Conservation (phyloP, 768 basidiomycete genomes). For the Pleurotus giganteus region DNA sequence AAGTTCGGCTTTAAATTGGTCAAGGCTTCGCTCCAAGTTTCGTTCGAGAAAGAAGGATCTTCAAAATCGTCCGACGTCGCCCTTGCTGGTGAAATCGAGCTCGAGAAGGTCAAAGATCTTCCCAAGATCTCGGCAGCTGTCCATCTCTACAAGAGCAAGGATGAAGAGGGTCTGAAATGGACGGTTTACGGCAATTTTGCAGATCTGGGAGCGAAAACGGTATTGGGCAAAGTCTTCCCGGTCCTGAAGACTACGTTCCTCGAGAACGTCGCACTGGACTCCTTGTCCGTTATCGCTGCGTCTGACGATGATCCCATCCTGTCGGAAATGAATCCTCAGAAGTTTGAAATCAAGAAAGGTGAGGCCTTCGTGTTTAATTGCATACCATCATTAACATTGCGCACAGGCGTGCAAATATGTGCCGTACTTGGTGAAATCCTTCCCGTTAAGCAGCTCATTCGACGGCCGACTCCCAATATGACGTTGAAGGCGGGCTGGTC, state of each 20-base stretch:
- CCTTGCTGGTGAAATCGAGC: constrained; percentile 7
- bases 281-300: constrained; percentile 2
- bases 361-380: neutral
- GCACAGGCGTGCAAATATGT: constrained; percentile 8
- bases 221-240: neutral
- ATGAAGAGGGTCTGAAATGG: constrained; percentile 1
- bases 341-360: constrained; percentile 6
- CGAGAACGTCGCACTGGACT: neutral
- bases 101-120: neutral
- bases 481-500: constrained; percentile 8
- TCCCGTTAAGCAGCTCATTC: neutral
- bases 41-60: neutral
- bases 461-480: constrained; percentile 1
- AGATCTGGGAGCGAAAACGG: neutral
- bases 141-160: constrained; percentile 2
- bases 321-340: neutral
- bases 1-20: neutral
- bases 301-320: constrained; percentile 9
- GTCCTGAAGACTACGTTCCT: constrained; percentile 6
- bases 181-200: constrained; percentile 2
- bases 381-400: neutral
- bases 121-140: neutral
- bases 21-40: constrained; percentile 1
- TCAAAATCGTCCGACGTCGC: neutral
- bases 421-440: constrained; percentile 4